phyloP scores from a whole-genome alignment of 768 basidiomycete species.

The Exidia glandulosa region DNA sequence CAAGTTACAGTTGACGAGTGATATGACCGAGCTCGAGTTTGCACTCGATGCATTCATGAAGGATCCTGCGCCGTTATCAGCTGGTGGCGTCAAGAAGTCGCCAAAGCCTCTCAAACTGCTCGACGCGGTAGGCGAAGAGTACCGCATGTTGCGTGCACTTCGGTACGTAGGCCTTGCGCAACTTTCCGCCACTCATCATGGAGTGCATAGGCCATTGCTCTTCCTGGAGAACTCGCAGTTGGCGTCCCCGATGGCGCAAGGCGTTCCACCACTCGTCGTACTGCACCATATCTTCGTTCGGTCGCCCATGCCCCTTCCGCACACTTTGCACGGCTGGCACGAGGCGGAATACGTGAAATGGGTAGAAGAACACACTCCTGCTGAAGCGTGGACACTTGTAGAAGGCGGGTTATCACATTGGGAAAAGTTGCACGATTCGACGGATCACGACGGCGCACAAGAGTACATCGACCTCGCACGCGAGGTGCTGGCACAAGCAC shows the following conservation, averaged over 20 bases:
- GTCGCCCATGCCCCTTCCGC: slow-evolving; percentile 76
- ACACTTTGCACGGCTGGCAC: slow-evolving; percentile 85
- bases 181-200: slow-evolving; percentile 1
- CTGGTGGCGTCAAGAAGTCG: neutral
- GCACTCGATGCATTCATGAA: slow-evolving; percentile 67
- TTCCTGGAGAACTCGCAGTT: slow-evolving; percentile 77
- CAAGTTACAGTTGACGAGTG: slow-evolving; percentile 86
- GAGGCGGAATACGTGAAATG: slow-evolving; percentile 94
- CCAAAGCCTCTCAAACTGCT: slow-evolving; percentile 43
- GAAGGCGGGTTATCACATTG: slow-evolving; percentile 69
- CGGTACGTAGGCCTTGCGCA: slow-evolving; percentile 41
- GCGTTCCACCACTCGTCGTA: slow-evolving; percentile 79
- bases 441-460: slow-evolving; percentile 37
- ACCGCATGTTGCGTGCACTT: slow-evolving; percentile 74
- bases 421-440: slow-evolving; percentile 59
- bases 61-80: slow-evolving; percentile 29
- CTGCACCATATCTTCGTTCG: slow-evolving; percentile 88
- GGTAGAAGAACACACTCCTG: slow-evolving; percentile 82
- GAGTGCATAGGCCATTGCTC: slow-evolving; percentile 54
- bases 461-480: slow-evolving; percentile 63
- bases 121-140: slow-evolving; percentile 76
- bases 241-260: slow-evolving; percentile 43
- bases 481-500: slow-evolving; percentile 44
- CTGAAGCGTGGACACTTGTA: slow-evolving; percentile 70
- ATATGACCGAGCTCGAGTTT: slow-evolving; percentile 96